Conservation (phyloP, 768 basidiomycete species). For the Mrakia gelida region DNA sequence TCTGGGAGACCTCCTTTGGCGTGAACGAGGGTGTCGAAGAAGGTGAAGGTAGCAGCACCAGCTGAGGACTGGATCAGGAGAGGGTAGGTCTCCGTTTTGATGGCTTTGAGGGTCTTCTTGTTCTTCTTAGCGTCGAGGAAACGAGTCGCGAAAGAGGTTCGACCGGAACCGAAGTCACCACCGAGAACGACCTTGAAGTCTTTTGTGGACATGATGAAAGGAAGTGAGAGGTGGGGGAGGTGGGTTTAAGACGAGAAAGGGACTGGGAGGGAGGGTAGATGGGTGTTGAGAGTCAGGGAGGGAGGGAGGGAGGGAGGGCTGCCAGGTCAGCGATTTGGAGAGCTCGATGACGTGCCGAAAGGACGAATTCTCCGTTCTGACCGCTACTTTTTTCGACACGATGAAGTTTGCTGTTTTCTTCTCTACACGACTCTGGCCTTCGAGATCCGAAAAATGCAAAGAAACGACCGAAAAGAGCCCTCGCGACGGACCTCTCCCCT, state of each 20-base stretch:
- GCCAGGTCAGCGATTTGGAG: not conserved
- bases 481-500: not conserved
- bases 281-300: not conserved
- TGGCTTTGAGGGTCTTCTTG: conserved; percentile 34
- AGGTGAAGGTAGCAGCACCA: conserved; percentile 32
- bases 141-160: conserved; percentile 11
- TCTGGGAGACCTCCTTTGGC: conserved; percentile 37
- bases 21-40: conserved; percentile 35
- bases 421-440: not conserved
- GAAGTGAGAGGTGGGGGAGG: not conserved
- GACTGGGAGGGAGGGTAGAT: not conserved
- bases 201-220: conserved; percentile 32
- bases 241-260: not conserved
- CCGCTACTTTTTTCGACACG: too few species aligned
- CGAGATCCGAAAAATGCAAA: not conserved
- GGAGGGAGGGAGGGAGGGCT: not conserved
- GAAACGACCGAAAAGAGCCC: too few species aligned
- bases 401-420: not conserved
- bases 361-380: not conserved
- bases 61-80: conserved; percentile 31
- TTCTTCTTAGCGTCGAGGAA: conserved; percentile 28
- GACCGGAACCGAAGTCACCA: conserved; percentile 33
- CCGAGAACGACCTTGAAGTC: conserved; percentile 37
- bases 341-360: not conserved
- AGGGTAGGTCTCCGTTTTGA: conserved; percentile 35